Base-by-base conservation (phyloP, 495 filamentous ascomycete genomes). In the Choiromyces venosus region DNA sequence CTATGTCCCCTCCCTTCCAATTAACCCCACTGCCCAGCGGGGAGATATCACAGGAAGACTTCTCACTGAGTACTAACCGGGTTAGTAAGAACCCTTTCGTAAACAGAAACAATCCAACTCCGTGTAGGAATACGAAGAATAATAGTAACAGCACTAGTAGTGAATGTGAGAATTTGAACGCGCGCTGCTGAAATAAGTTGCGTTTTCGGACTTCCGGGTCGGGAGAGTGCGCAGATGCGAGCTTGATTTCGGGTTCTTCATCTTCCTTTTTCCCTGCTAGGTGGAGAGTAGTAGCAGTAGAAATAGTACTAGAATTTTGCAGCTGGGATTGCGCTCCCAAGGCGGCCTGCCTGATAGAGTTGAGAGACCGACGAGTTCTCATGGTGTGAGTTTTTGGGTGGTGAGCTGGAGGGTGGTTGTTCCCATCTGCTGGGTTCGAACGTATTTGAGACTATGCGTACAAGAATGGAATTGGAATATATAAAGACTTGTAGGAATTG, bases 41-140 rank as follows among this genome's bases (percentile, higher is more conserved):
- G 33, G 91, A 89, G 52, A 86, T 82, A 36, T 86, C 85, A 83
- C 95, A 99, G 61, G 86, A 84, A n/a, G 95, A 98, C 80, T 92
- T 93, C 73, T 94, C 87, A 69, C 94, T 91, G 52, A 99, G 88
- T 65, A 98, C 91, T 76, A 97, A 87, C 65, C 96, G 87, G 73
- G 95, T 97, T 78, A 99, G 88, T 68, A 99, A 89, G 83, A 99
- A 99, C n/a, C 95, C 95, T 82, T 91, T 93, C 71, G 93, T 94
- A 83, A 99, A 99, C 80, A 96, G 91, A 78, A 90, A 92, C 74
- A 98, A 91, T 39, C 93, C 95, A 37, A 90, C 85, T 73, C 86
- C 84, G 80, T 98, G 94, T 35, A 97, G 84, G 76, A 88, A 83
- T 68, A 87, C 80, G 68, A 89, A 82, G 76, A 83, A 84, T 39